Percentiles rank a stretch among this genome's conserved stretches.
These are phyloP conservation scores for Exophiala alcalophila DNA, from an alignment of 2,329 filamentous ascomycete genomes.

Conservation along the genomic window DNA sequence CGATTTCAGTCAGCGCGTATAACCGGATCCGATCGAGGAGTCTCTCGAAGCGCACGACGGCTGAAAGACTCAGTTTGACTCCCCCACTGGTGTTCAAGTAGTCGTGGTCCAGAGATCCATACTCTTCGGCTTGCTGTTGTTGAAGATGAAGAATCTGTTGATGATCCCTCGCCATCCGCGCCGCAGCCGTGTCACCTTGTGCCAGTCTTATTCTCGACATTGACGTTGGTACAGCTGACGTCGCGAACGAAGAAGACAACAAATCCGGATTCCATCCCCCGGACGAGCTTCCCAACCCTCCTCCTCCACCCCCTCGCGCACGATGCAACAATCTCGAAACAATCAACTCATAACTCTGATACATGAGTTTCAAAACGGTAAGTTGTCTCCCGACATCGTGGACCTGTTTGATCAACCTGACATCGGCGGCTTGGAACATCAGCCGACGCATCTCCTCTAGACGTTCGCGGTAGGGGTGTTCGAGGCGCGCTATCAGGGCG, in stretches of 20 bases:
- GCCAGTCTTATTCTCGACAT: too few species aligned
- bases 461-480: slow-evolving; percentile 48
- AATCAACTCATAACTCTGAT: slow-evolving; percentile 60
- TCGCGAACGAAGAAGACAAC: too few species aligned
- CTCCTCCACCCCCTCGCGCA: too few species aligned
- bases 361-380: slow-evolving; percentile 59
- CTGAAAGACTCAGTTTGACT: slow-evolving; percentile 46
- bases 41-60: slow-evolving; percentile 58
- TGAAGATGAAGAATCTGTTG: too few species aligned
- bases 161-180: slow-evolving; percentile 8
- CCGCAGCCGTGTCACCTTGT: neutral
- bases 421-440: slow-evolving; percentile 54
- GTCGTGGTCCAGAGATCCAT: slow-evolving; percentile 11
- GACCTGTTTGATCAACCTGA: slow-evolving; percentile 49
- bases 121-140: slow-evolving; percentile 7
- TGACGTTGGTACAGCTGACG: too few species aligned
- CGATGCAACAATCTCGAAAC: slow-evolving; percentile 61
- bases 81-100: too few species aligned
- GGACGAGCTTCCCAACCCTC: too few species aligned
- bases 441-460: slow-evolving; percentile 52
- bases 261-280: slow-evolving; percentile 4
- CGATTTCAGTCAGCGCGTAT: slow-evolving; percentile 62
- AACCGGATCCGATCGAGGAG: slow-evolving; percentile 60
- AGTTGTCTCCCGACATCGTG: slow-evolving; percentile 61
- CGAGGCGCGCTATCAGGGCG: slow-evolving; percentile 56